Percentiles rank a stretch among this genome's conserved stretches.
Evolutionary conservation across 345 rosid species (phyloP).

Genomic region (Geranium rotundifolium): DNA sequence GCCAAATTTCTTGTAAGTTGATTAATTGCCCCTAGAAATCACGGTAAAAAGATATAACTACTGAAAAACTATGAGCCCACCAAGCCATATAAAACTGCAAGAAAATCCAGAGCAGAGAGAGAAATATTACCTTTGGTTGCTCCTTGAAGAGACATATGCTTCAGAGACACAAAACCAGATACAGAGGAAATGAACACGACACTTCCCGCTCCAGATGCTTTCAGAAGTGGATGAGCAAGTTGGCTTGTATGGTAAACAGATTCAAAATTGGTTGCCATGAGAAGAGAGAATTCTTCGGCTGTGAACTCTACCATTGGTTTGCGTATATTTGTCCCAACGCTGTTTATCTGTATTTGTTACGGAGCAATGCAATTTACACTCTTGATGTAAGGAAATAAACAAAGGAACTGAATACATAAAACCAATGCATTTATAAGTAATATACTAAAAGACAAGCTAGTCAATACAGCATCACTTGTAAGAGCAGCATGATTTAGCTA

Average conservation of each 20-base stretch:
- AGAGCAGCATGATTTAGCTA: too few species aligned
- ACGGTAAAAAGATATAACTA: background rate
- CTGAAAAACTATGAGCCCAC: background rate
- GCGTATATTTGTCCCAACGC: conserved; percentile 64
- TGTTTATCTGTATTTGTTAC: conserved; percentile 36
- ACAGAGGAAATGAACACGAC: conserved; percentile 69
- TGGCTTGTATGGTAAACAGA: conserved; percentile 66
- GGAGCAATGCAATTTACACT: background rate
- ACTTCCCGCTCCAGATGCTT: conserved; percentile 42
- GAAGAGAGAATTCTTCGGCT: conserved; percentile 41
- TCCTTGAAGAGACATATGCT: conserved; percentile 60
- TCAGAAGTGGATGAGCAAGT: conserved; percentile 57
- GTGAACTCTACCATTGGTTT: conserved; percentile 58
- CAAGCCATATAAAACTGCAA: background rate
- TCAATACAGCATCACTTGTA: too few species aligned
- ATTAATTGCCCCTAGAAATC: conserved; percentile 53
- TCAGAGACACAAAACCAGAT: conserved; percentile 60
- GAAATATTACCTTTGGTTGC: conserved; percentile 52
- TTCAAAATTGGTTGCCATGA: conserved; percentile 60
- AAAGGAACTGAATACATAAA: background rate
- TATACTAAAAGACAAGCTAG: too few species aligned
- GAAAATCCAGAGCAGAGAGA: background rate
- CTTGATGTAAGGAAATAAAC: background rate
- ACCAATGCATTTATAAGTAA: background rate
- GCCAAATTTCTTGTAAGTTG: conserved; percentile 66